Evolutionary conservation across 2,329 filamentous ascomycete genomes (phyloP).

Genomic region (Zymoseptoria tritici): DNA sequence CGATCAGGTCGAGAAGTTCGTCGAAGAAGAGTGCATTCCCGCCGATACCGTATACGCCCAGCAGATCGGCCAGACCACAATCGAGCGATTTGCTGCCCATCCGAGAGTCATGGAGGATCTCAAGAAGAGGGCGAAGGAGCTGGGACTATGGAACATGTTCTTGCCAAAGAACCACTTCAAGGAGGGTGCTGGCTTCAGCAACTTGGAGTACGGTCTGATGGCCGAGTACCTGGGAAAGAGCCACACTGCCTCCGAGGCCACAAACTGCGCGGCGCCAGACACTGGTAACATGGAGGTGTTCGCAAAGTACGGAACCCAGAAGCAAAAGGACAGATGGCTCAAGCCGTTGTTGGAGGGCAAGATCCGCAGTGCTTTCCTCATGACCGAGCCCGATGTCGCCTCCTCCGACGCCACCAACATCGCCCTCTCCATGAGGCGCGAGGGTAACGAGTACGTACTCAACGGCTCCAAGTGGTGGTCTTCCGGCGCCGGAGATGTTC

Average conservation of each 20-base stretch:
- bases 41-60: conserved; percentile 74
- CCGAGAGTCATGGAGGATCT: conserved; percentile 80
- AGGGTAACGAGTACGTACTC: conserved; percentile 82
- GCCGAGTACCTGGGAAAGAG: conserved; percentile 91
- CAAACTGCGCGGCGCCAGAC: conserved; percentile 53
- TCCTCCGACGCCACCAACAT: conserved; percentile 46
- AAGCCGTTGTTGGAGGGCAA: conserved; percentile 43
- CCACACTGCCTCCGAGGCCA: conserved; percentile 76
- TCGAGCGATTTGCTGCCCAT: conserved; percentile 70
- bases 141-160: conserved; percentile 98
- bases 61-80: conserved; percentile 63
- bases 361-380: conserved; percentile 43
- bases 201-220: conserved; percentile 96
- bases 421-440: conserved; percentile 63
- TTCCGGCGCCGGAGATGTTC: conserved; percentile 83
- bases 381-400: conserved; percentile 42
- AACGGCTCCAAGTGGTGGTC: conserved; percentile 99
- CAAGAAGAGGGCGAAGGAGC: conserved; percentile 71
- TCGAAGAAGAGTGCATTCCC: conserved; percentile 77
- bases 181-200: conserved; percentile 88
- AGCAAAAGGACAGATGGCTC: conserved; percentile 46
- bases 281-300: conserved; percentile 49
- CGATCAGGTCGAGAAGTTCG: conserved; percentile 69
- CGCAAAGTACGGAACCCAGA: conserved; percentile 45
- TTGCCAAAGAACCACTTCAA: conserved; percentile 90